A percentile compares a stretch with the other conserved stretches of the same genome.
These are phyloP conservation scores for Scutellaria barbata DNA, from an alignment of 257 asterid species.

Conservation along the genomic window DNA sequence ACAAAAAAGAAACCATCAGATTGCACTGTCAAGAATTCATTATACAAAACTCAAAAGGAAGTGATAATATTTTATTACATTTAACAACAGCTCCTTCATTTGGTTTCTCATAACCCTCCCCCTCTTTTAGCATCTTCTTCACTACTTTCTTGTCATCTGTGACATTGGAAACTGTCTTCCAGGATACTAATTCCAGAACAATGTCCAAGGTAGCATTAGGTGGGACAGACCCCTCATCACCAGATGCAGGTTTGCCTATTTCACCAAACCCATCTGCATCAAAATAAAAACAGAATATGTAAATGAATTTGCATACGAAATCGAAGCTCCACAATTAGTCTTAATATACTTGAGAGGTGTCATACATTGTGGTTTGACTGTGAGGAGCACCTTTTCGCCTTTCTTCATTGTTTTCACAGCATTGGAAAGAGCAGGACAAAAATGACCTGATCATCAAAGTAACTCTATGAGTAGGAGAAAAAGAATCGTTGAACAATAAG, in stretches of 20 bases:
- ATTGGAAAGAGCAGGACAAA: constrained; percentile 72
- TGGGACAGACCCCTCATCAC: constrained; percentile 55
- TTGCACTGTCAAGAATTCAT: not conserved
- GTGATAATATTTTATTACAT: constrained; percentile 37
- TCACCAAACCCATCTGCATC: constrained; percentile 72
- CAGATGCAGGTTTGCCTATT: constrained; percentile 65
- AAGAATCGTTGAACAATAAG: not conserved
- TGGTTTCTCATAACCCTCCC: constrained; percentile 73
- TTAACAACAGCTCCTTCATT: constrained; percentile 74
- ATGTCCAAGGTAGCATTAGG: constrained; percentile 58
- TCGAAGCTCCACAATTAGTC: not conserved
- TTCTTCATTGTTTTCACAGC: constrained; percentile 84
- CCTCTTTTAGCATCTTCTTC: constrained; percentile 66
- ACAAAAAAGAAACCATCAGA: constrained; percentile 5
- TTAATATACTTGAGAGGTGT: not conserved
- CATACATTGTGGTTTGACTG: constrained; percentile 72
- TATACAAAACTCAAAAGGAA: not conserved
- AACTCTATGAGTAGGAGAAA: not conserved
- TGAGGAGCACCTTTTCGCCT: constrained; percentile 68
- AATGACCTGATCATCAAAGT: constrained; percentile 47
- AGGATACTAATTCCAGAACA: constrained; percentile 55
- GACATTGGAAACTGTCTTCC: constrained; percentile 65
- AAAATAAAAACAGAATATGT: not conserved
- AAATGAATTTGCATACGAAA: not conserved
- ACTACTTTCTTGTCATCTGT: constrained; percentile 75